A percentile compares a stretch with the other conserved stretches of the same genome.
Evolutionary conservation across 176 grass and related monocot genomes (phyloP).

Genomic region (Oryza australiensis): DNA sequence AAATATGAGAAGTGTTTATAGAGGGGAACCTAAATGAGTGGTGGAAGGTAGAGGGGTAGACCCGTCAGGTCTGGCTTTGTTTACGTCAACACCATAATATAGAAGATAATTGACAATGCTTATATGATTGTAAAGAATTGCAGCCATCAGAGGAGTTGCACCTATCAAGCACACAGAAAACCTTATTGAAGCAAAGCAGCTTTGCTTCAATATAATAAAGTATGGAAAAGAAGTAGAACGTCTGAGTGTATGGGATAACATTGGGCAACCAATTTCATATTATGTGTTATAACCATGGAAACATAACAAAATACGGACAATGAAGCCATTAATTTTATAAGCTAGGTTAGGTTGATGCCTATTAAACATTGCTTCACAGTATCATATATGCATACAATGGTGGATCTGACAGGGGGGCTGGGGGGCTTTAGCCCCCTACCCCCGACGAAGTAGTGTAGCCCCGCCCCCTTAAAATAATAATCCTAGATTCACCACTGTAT

Average conservation of each 20-base stretch:
- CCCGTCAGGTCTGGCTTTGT: constrained; percentile 11
- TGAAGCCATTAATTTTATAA: too few species aligned
- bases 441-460: too few species aligned
- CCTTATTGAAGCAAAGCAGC: not conserved
- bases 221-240: too few species aligned
- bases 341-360: too few species aligned
- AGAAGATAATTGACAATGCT: constrained; percentile 30
- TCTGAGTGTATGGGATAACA: too few species aligned
- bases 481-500: too few species aligned
- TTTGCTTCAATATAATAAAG: not conserved
- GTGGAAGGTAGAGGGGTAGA: constrained; percentile 24
- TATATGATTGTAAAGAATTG: not conserved
- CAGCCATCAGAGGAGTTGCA: constrained; percentile 30
- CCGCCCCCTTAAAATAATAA: too few species aligned
- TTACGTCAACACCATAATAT: constrained; percentile 23
- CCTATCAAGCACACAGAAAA: constrained; percentile 25
- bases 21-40: not conserved
- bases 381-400: not conserved
- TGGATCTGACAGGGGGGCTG: too few species aligned
- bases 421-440: too few species aligned
- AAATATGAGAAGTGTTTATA: not conserved
- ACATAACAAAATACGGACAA: too few species aligned
- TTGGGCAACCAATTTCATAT: too few species aligned
- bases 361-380: not conserved
- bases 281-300: too few species aligned